Evolutionary conservation across 345 rosid species (phyloP), one percentile per base, ranked within the genome.

Genomic region (Salix suchowensis): DNA sequence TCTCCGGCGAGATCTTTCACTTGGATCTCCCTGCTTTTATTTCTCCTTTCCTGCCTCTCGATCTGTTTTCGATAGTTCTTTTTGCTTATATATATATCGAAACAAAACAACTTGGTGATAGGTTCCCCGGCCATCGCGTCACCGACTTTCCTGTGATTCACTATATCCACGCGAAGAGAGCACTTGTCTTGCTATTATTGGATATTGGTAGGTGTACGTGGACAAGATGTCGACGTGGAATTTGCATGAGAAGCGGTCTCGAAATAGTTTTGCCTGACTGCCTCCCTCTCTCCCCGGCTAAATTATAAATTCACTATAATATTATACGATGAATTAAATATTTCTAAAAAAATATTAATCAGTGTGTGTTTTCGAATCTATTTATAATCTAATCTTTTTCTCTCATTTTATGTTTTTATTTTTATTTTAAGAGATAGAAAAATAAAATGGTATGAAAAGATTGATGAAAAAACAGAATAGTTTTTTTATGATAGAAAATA

Each of bases 61-160:
- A 18, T 24, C 61, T n/a, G 37, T 13, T 34, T 48, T 37, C 24
- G 28, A 12, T 58, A 19, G 28, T 24, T 44, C 64, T 42, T 60
- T 16, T 61, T 4, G 13, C 0, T 48, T 42, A n/a, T 23, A 14
- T 13, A 24, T 26, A 10, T 15, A 23, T 13, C 18, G n/a, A n/a
- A n/a, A 18, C 18, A 26, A 21, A 13, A 11, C 18, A 73, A 8
- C 32, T 24, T 28, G n/a, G 19, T 28, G 79, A 78, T 48, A 44
- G 19, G 5, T 4, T 65, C 74, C 32, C 79, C 74, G 68, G 5
- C 65, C 11, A 44, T 12, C 23, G 36, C 82, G 87, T 79, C 87
- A 80, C 81, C 18, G 81, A 1, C 76, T 23, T 50, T 36, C 0
- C 4, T 70, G 39, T 72, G 68, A 81, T 82, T 84, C 79, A 85